phyloP scores from a whole-genome alignment of 164 flowering plant species.

The Sedum album region DNA sequence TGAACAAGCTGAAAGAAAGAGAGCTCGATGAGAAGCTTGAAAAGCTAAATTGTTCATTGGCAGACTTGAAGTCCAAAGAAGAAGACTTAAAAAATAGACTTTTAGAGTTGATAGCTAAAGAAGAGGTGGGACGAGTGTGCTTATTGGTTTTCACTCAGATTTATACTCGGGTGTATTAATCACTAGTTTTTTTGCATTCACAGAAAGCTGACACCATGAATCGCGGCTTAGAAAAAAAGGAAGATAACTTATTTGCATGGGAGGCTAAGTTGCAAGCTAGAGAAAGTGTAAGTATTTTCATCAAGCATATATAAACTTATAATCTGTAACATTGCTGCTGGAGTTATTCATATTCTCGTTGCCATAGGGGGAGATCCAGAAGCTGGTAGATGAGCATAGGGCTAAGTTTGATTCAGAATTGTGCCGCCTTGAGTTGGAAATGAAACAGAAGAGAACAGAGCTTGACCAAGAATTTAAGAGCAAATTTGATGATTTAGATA shows the following conservation, averaged over 20 bases:
- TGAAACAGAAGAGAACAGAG: conserved; percentile 43
- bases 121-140: conserved; percentile 38
- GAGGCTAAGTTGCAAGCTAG: conserved; percentile 58
- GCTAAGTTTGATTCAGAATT: conserved; percentile 29
- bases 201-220: conserved; percentile 50
- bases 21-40: conserved; percentile 45
- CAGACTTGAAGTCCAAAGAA: conserved; percentile 40
- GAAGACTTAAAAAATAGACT: conserved; percentile 40
- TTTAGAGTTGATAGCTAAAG: conserved; percentile 37
- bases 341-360: background rate
- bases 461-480: conserved; percentile 47
- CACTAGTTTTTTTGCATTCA: conserved; percentile 14
- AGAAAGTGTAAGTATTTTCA: conserved; percentile 37
- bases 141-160: background rate
- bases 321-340: background rate
- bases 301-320: background rate
- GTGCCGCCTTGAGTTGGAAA: conserved; percentile 53
- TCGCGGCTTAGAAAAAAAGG: conserved; percentile 40
- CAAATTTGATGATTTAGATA: conserved; percentile 31
- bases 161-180: background rate
- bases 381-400: conserved; percentile 59
- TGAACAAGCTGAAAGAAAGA: conserved; percentile 42
- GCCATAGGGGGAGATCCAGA: conserved; percentile 61
- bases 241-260: conserved; percentile 40
- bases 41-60: conserved; percentile 28